Conservation (phyloP, 2,329 filamentous ascomycete genomes). For the Huntiella bhutanensis region DNA sequence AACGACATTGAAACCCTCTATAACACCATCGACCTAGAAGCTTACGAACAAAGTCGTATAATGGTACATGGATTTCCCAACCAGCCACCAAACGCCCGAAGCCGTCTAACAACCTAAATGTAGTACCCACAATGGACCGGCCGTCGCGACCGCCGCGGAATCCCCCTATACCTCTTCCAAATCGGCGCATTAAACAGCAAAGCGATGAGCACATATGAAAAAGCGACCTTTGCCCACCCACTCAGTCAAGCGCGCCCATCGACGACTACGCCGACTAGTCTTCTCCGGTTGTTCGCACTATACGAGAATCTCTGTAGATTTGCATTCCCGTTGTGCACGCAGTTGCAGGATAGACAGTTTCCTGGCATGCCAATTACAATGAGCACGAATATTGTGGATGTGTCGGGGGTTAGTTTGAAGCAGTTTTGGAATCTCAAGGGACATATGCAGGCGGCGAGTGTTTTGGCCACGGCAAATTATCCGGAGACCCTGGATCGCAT, state of each 20-base stretch:
- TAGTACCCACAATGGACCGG: conserved; percentile 93
- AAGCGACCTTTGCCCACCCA: conserved; percentile 34
- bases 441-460: conserved; percentile 85
- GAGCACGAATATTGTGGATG: conserved; percentile 89
- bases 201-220: conserved; percentile 62
- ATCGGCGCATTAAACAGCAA: conserved; percentile 69
- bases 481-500: conserved; percentile 81
- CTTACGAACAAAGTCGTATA: conserved; percentile 61
- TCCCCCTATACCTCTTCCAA: conserved; percentile 81
- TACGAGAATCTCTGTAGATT: conserved; percentile 89
- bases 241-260: conserved; percentile 44
- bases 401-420: conserved; percentile 68
- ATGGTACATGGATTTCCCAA: conserved; percentile 32
- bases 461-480: conserved; percentile 80
- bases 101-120: conserved; percentile 5
- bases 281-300: conserved; percentile 73
- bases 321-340: conserved; percentile 65
- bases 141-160: conserved; percentile 69
- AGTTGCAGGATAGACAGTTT: conserved; percentile 51
- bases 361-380: conserved; percentile 74
- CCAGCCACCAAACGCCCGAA: neutral
- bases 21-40: conserved; percentile 65
- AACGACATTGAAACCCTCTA: conserved; percentile 67
- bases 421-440: conserved; percentile 90
- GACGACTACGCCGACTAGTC: conserved; percentile 50